A percentile compares a stretch with the other conserved stretches of the same genome.
These are phyloP conservation scores for Penicillium sp. DNA, from an alignment of 2,329 filamentous ascomycete genomes.

Conservation along the genomic window DNA sequence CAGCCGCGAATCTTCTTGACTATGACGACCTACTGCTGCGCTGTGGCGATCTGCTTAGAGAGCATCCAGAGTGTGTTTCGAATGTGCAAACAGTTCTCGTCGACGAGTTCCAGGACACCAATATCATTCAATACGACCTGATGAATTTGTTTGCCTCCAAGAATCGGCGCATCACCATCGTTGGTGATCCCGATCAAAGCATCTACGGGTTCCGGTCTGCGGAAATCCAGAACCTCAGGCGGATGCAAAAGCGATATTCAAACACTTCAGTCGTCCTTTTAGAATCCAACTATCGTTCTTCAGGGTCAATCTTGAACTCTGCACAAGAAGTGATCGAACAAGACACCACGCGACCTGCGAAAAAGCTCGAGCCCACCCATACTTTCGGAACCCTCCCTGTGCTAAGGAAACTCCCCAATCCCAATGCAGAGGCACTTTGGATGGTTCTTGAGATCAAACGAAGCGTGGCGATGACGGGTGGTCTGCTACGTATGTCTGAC, in stretches of 20 bases:
- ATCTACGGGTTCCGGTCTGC: conserved; percentile 97
- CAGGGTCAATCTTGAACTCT: conserved; percentile 78
- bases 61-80: conserved; percentile 78
- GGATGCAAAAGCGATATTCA: conserved; percentile 77
- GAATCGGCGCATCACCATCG: conserved; percentile 81
- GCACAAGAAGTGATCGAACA: conserved; percentile 90
- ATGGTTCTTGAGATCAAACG: conserved; percentile 83
- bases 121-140: conserved; percentile 90
- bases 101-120: conserved; percentile 98
- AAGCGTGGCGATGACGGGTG: conserved; percentile 71
- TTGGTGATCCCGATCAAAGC: conserved; percentile 96
- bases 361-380: conserved; percentile 80
- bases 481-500: conserved; percentile 75
- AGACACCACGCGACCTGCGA: conserved; percentile 79
- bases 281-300: conserved; percentile 94
- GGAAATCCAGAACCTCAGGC: conserved; percentile 84
- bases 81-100: conserved; percentile 92
- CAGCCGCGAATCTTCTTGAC: conserved; percentile 81
- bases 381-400: conserved; percentile 79
- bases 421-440: conserved; percentile 81
- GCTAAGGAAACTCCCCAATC: conserved; percentile 73
- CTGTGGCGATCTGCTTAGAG: conserved; percentile 77
- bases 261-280: conserved; percentile 82
- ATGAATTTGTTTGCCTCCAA: conserved; percentile 84
- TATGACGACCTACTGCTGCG: conserved; percentile 90